These are phyloP conservation scores for Escovopsis weberi DNA, from an alignment of 2,329 filamentous ascomycete species.

Conservation along the genomic window DNA sequence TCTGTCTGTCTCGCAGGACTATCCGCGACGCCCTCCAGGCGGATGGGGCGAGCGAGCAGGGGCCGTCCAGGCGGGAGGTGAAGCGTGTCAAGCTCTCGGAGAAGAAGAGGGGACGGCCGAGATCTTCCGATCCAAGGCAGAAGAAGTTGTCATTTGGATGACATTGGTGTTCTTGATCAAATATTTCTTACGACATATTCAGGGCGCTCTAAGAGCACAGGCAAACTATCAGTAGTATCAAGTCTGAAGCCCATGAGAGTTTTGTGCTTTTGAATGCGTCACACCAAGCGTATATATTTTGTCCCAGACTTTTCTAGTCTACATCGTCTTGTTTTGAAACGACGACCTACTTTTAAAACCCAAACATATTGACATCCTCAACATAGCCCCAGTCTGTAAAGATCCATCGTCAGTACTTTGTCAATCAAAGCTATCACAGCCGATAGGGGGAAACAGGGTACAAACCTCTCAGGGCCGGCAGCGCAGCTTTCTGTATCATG, in stretches of 20 bases:
- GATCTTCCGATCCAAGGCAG: slow-evolving; percentile 28
- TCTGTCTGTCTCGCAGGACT: slow-evolving; percentile 71
- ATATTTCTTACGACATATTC: no score
- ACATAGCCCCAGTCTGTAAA: not conserved
- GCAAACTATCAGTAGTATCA: not conserved
- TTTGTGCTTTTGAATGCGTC: no score
- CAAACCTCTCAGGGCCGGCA: slow-evolving; percentile 28
- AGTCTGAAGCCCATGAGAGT: not conserved
- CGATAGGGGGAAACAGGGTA: not conserved
- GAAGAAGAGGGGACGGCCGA: slow-evolving; percentile 25
- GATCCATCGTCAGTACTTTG: not conserved
- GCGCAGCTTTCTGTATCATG: slow-evolving; percentile 36
- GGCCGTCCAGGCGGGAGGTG: slow-evolving; percentile 20
- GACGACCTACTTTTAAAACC: not conserved
- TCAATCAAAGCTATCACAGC: not conserved
- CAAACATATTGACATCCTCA: not conserved
- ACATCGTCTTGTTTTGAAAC: no score
- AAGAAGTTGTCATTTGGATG: slow-evolving; percentile 37
- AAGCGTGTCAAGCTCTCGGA: slow-evolving; percentile 22
- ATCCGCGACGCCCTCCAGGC: slow-evolving; percentile 71
- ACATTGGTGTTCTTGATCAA: not conserved
- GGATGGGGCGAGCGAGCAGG: slow-evolving; percentile 15
- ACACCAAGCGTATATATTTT: no score
- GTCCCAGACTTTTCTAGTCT: no score
- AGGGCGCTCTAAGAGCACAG: no score